Base-by-base conservation (phyloP, 805 yeast genomes). In the Candida pini region DNA sequence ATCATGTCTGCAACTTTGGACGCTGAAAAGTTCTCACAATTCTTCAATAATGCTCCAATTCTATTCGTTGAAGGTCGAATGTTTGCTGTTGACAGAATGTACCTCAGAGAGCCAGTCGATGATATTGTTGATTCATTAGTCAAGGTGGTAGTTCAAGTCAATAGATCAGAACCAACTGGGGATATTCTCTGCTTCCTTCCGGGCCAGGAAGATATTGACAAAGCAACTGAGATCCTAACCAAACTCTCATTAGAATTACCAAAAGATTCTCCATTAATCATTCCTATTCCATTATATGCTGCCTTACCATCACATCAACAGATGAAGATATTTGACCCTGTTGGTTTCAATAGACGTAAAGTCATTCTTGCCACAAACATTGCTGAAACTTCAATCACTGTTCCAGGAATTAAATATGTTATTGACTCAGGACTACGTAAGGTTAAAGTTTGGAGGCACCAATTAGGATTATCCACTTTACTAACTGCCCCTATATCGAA, bases 1-100 rank as follows among this genome's bases (percentile, higher is more conserved):
- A 74, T 92, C 45, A 94, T 92, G 96, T 89, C 97, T 33, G 99
- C 99, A 18, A 92, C 99, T 0, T 68, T 92, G 38, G 95, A 92
- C 58, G 97, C 97, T 1, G 89, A 78, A 51, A 73, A 75, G 48
- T 92, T 92, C 54, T 76, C 94, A 29, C 58, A 68, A 15, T 92
- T 89, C 56, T 92, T 85, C 55, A 62, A 73, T 46, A 59, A 73
- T 40, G 89, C 95, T 1, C 92, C 89, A n/a, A 83, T 89, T 19
- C 60, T 88, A 31, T 86, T 68, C 47, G 85, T 92, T 3, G 94
- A 88, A 58, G 99, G 98, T 49, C 78, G 90, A 48, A 82, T 81
- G 71, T 89, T 68, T 56, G 83, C 87, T 1, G 98, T 92, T 1
- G 75, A 84, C 17, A 71, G 85, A 40, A 69, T 69, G 34, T 90